A percentile compares a stretch with the other conserved stretches of the same genome.
Conservation (phyloP, 169 alveolate genomes). For the Ichthyophthirius multifiliis region DNA sequence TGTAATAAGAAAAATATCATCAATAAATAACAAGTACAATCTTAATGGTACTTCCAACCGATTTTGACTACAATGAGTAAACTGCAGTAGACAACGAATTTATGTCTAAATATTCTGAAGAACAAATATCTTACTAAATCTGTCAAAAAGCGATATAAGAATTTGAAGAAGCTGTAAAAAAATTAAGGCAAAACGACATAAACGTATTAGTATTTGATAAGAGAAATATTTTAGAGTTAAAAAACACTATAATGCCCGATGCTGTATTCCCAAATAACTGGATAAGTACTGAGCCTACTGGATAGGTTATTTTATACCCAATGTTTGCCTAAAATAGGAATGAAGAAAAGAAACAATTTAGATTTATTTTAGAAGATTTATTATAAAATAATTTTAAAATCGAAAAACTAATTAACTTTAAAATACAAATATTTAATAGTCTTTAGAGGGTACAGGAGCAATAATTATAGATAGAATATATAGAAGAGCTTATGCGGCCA, state of each 20-base stretch:
- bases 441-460: constrained; percentile 70
- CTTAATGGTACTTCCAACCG: constrained; percentile 45
- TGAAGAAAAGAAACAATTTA: constrained; percentile 46
- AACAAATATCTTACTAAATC: constrained; percentile 17
- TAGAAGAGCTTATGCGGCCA: constrained; percentile 43
- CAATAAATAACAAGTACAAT: not conserved
- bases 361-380: constrained; percentile 6
- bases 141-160: constrained; percentile 19
- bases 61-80: constrained; percentile 54
- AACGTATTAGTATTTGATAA: constrained; percentile 27
- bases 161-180: constrained; percentile 23
- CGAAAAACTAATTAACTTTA: not conserved
- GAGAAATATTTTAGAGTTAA: not conserved
- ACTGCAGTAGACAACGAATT: constrained; percentile 61
- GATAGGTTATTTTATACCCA: constrained; percentile 47
- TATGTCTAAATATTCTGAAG: constrained; percentile 30
- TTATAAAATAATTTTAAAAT: not conserved
- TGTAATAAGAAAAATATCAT: no score
- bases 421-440: not conserved
- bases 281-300: constrained; percentile 63
- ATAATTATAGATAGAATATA: constrained; percentile 47
- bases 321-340: constrained; percentile 56
- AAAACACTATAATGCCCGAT: constrained; percentile 46
- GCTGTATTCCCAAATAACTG: constrained; percentile 68
- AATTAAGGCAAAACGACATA: constrained; percentile 7